Evolutionary conservation across 1,139 yeast genomes (phyloP), one percentile per base, ranked within the genome.

Genomic region (Protomyces lactucae-debilis): DNA sequence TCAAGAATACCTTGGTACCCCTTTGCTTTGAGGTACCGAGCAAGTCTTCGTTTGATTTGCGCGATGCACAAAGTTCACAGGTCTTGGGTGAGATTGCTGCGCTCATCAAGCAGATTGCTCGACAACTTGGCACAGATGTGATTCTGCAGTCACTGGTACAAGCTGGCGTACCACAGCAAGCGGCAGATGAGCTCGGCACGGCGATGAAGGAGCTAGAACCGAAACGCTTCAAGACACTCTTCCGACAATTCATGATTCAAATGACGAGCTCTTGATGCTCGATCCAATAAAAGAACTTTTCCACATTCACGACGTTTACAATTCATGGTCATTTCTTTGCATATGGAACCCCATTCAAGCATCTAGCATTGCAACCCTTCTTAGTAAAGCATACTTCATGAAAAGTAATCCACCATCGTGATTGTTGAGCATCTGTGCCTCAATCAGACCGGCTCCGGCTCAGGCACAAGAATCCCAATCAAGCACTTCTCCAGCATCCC

Each of bases 21-120:
- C 76, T 89, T 65, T 81, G 86, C 57, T 88, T 91, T 77, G 95
- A 89, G 73, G 78, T 91, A 61, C 91, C 96, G 10, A 86, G 89
- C 71, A 86, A 87, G 70, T 83, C 85, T 56, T 81, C 82, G 43
- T 85, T 86, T 70, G 83, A 87, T 71, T 77, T 86, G 61, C 83
- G 84, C 69, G 96, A 91, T 72, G 95, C 96, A 2, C 92, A 88
- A 72, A 83, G 82, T 70, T 82, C 95, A 71, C 79, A 85, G 64
- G 81, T 88, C 55, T 86, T 91, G 2, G 84, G 84, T 67, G 99
- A 93, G 71, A 78, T 90, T 10, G 85, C 95, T 0, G 78, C 83
- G 52, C 77, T 91, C 51, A 82, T 92, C 72, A 87, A 85, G 70
- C 80, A 86, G 5, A 72, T 70, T n/a, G 63, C 46, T 4, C 52